phyloP scores from a whole-genome alignment of 78 protist genomes.

The Polysphondylium violaceum region DNA sequence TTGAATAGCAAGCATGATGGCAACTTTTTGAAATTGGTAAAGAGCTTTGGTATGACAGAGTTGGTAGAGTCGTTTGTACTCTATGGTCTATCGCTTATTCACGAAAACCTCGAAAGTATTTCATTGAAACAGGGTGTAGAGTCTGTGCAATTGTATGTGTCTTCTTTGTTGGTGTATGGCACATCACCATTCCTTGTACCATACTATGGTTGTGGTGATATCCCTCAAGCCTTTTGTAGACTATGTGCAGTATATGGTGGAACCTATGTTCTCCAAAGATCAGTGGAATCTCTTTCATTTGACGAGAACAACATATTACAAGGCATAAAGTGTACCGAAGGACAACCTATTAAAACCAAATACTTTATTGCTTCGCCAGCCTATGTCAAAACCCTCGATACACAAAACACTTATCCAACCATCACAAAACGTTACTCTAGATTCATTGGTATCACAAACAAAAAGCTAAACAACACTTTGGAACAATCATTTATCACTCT shows the following conservation, averaged over 20 bases:
- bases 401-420: not conserved
- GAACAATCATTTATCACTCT: constrained; percentile 41
- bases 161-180: constrained; percentile 80
- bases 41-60: constrained; percentile 10
- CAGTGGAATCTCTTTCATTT: not conserved
- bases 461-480: not conserved
- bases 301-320: not conserved
- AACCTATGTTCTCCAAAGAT: constrained; percentile 51
- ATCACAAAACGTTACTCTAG: constrained; percentile 36
- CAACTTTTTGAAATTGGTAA: constrained; percentile 27
- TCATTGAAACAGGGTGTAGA: constrained; percentile 49
- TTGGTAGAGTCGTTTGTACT: constrained; percentile 32
- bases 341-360: constrained; percentile 47
- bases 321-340: constrained; percentile 16
- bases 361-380: constrained; percentile 29
- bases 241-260: constrained; percentile 86
- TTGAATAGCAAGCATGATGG: not conserved
- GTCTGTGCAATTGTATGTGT: constrained; percentile 14
- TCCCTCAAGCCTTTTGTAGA: constrained; percentile 85
- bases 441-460: constrained; percentile 46
- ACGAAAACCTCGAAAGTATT: not conserved
- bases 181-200: constrained; percentile 68
- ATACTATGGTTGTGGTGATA: constrained; percentile 81
- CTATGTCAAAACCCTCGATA: not conserved
- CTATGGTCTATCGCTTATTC: constrained; percentile 53